phyloP scores from a whole-genome alignment of 73 alveolate species.

The Paramecium octaurelia region DNA sequence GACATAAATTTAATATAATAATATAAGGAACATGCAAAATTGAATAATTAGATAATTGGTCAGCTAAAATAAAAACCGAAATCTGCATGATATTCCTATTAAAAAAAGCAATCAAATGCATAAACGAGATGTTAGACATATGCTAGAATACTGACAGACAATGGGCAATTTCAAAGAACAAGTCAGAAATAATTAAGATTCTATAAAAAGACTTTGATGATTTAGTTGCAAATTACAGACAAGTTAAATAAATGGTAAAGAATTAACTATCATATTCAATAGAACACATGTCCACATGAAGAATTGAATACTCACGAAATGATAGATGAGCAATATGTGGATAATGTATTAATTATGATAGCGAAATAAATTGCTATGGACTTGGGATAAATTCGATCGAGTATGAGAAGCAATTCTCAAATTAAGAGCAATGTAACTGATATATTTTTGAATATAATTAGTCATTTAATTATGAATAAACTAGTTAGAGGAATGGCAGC shows the following conservation, averaged over 20 bases:
- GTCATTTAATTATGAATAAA: slow-evolving; percentile 32
- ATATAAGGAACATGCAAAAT: slow-evolving; percentile 26
- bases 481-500: slow-evolving; percentile 41
- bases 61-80: slow-evolving; percentile 34
- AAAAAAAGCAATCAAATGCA: slow-evolving; percentile 22
- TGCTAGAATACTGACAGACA: slow-evolving; percentile 24
- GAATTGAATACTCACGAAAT: slow-evolving; percentile 33
- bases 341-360: slow-evolving; percentile 39
- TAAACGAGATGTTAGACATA: slow-evolving; percentile 15
- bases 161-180: slow-evolving; percentile 25
- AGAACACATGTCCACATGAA: slow-evolving; percentile 32
- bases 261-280: background rate
- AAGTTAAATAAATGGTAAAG: background rate
- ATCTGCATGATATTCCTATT: slow-evolving; percentile 2
- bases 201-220: slow-evolving; percentile 6
- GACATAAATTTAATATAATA: slow-evolving; percentile 4
- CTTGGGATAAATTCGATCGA: slow-evolving; percentile 37
- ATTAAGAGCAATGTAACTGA: background rate
- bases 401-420: slow-evolving; percentile 21
- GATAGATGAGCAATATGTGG: slow-evolving; percentile 48
- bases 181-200: background rate
- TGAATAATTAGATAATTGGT: slow-evolving; percentile 34
- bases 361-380: slow-evolving; percentile 47
- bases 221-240: background rate
- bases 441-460: background rate